Percentiles rank a stretch among this genome's conserved stretches.
These are phyloP conservation scores for Protoeuglena noctilucae DNA, from an alignment of 139 green algal species.

Conservation along the genomic window DNA sequence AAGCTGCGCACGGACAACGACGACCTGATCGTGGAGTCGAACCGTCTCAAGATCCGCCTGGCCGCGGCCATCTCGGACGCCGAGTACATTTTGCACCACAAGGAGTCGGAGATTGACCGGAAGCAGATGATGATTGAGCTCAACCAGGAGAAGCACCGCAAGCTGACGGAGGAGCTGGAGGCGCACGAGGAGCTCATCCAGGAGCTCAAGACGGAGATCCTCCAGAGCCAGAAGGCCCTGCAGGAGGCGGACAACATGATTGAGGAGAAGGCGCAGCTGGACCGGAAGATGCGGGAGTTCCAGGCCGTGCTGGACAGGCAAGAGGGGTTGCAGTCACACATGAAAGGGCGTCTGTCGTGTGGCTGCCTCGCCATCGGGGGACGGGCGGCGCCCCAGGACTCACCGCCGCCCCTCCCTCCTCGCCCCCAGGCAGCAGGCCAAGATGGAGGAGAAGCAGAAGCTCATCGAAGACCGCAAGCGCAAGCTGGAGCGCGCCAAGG, in stretches of 20 bases:
- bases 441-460: background rate
- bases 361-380: no score
- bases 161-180: constrained; percentile 5
- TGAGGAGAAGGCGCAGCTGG: constrained; percentile 4
- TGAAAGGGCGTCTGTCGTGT: no score
- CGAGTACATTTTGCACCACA: background rate
- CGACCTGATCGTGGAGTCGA: background rate
- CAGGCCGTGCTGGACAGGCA: no score
- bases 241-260: background rate
- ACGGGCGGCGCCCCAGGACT: no score
- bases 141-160: constrained; percentile 2
- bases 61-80: background rate
- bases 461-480: constrained; percentile 10
- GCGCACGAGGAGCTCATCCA: background rate
- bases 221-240: background rate
- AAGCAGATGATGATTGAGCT: background rate
- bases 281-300: no score
- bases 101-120: background rate
- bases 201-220: background rate
- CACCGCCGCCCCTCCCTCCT: no score
- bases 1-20: constrained; percentile 1
- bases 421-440: background rate
- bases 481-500: no score
- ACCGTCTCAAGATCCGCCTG: background rate
- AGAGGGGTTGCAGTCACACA: no score